A percentile compares a stretch with the other conserved stretches of the same genome.
Evolutionary conservation across 1,139 yeast species (phyloP).

Genomic region (Hyphopichia burtonii): DNA sequence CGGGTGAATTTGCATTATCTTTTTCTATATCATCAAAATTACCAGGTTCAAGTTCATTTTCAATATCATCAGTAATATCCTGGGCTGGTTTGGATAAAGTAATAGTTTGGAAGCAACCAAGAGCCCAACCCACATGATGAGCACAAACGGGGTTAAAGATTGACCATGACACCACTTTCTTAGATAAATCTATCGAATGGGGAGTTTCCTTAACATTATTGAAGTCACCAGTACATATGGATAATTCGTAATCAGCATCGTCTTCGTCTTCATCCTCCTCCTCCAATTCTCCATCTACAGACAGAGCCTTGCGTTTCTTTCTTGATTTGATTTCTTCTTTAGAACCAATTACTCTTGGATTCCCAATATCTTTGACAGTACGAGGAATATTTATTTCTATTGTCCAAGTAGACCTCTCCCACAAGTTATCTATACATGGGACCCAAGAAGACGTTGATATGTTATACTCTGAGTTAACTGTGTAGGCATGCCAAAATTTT

Average conservation of each 20-base stretch:
- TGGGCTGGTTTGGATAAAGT: constrained; percentile 30
- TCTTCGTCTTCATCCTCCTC: constrained; percentile 47
- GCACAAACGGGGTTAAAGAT: constrained; percentile 87
- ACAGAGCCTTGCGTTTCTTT: constrained; percentile 4
- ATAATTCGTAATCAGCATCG: constrained; percentile 52
- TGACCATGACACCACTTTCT: constrained; percentile 77
- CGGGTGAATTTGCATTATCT: constrained; percentile 45
- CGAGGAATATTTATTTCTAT: constrained; percentile 80
- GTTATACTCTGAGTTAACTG: constrained; percentile 75
- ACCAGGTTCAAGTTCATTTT: constrained; percentile 31
- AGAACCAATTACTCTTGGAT: constrained; percentile 42
- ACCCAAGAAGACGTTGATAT: constrained; percentile 93
- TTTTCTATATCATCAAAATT: constrained; percentile 27
- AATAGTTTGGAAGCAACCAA: constrained; percentile 77
- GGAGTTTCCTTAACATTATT: constrained; percentile 48
- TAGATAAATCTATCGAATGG: constrained; percentile 58
- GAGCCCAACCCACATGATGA: constrained; percentile 95
- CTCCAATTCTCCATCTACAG: constrained; percentile 17
- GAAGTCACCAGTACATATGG: constrained; percentile 78
- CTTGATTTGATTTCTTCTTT: constrained; percentile 17
- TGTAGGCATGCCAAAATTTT: constrained; percentile 77
- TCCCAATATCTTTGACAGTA: constrained; percentile 70
- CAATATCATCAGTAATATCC: constrained; percentile 37
- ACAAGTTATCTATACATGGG: constrained; percentile 87
- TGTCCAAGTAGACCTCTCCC: constrained; percentile 94